These are phyloP conservation scores for Geotrichum fermentans DNA, from an alignment of 1,139 yeast species.

Conservation along the genomic window DNA sequence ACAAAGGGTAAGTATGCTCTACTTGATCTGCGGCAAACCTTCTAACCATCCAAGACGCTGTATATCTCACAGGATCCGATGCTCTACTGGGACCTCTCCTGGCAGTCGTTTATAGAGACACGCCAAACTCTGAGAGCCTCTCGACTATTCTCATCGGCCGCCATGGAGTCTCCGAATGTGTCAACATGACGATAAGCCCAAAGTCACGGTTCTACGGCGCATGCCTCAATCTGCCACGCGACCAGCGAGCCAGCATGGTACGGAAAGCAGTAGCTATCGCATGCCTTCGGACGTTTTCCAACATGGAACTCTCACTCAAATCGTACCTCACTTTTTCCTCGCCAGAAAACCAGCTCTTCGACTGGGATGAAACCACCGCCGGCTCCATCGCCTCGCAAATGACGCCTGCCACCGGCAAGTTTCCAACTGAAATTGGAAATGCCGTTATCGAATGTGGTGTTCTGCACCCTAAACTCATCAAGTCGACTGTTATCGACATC, in stretches of 20 bases:
- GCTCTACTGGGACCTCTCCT: conserved; percentile 36
- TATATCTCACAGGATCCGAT: conserved; percentile 38
- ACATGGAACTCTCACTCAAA: conserved; percentile 39
- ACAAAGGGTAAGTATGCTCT: conserved; percentile 11
- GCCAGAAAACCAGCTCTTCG: conserved; percentile 20
- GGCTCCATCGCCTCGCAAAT: conserved; percentile 66
- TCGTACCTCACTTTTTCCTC: conserved; percentile 17
- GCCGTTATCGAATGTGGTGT: conserved; percentile 53
- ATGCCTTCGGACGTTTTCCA: conserved; percentile 60
- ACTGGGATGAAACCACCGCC: conserved; percentile 71
- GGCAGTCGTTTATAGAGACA: conserved; percentile 33
- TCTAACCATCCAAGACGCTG: conserved; percentile 32
- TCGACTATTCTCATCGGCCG: conserved; percentile 62
- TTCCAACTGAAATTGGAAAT: conserved; percentile 56
- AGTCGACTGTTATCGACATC: conserved; percentile 63
- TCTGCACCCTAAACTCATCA: conserved; percentile 50
- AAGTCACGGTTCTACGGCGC: conserved; percentile 75
- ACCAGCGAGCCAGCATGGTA: conserved; percentile 53
- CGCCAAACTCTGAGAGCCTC: conserved; percentile 31
- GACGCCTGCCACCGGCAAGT: conserved; percentile 47
- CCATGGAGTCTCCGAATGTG: conserved; percentile 63
- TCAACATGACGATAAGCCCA: conserved; percentile 54
- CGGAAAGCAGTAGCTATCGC: conserved; percentile 75
- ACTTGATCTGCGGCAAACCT: background rate
- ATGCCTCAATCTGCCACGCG: conserved; percentile 57